A percentile compares a stretch with the other conserved stretches of the same genome.
These are phyloP conservation scores for Dendrocalamus latiflorus DNA, from an alignment of 202 grass and related monocot species.

Conservation along the genomic window DNA sequence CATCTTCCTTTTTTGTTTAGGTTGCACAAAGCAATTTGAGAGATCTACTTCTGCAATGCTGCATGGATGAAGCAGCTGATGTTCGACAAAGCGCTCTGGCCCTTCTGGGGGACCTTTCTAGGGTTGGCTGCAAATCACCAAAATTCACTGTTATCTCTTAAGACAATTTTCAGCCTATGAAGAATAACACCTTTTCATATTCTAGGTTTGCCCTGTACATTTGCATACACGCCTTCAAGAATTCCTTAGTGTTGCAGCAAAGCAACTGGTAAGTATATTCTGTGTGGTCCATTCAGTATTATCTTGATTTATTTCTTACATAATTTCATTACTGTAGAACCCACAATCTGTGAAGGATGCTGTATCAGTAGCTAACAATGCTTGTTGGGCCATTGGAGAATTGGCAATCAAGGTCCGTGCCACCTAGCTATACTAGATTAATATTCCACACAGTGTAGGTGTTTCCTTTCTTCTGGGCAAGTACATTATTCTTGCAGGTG, in stretches of 20 bases:
- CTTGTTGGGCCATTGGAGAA: constrained; percentile 99
- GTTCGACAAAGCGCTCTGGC: constrained; percentile 94
- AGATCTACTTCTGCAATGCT: constrained; percentile 93
- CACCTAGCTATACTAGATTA: constrained; percentile 7
- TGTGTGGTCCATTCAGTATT: constrained; percentile 11
- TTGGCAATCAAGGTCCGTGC: constrained; percentile 84
- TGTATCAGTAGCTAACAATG: constrained; percentile 97
- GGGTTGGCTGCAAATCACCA: constrained; percentile 53
- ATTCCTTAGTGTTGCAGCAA: constrained; percentile 87
- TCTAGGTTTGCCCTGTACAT: constrained; percentile 89
- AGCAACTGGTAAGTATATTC: constrained; percentile 70
- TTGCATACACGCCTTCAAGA: constrained; percentile 73
- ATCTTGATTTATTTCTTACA: constrained; percentile 34
- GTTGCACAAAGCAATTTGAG: constrained; percentile 86
- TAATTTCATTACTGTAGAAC: constrained; percentile 43
- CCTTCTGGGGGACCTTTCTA: constrained; percentile 95
- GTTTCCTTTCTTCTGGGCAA: not conserved
- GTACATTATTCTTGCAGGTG: not conserved
- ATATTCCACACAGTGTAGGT: not conserved
- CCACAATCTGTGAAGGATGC: constrained; percentile 77
- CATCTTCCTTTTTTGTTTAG: constrained; percentile 43
- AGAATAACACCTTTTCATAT: constrained; percentile 12
- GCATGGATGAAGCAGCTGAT: constrained; percentile 88
- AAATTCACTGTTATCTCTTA: constrained; percentile 11
- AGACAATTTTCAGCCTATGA: not conserved